Conservation (phyloP, 176 grass and related monocot genomes). For the Pharus latifolius region DNA sequence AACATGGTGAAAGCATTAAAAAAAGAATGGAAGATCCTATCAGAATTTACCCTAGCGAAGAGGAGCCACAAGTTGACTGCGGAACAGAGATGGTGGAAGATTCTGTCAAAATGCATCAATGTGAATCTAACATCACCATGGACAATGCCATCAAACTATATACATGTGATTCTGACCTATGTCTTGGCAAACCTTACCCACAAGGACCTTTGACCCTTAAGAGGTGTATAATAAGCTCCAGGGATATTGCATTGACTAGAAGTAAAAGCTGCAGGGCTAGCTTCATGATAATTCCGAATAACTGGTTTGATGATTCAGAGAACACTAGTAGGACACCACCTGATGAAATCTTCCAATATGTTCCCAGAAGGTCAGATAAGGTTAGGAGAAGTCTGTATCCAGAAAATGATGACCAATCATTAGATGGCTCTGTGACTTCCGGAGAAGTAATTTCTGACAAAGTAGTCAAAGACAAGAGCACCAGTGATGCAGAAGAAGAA, state of each 20-base stretch:
- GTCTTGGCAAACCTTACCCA: slow-evolving; percentile 10
- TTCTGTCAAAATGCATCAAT: slow-evolving; percentile 13
- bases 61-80: slow-evolving; percentile 7
- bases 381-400: slow-evolving; percentile 44
- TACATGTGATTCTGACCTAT: slow-evolving; percentile 20
- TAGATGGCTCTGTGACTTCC: slow-evolving; percentile 10
- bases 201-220: slow-evolving; percentile 20
- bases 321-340: slow-evolving; percentile 29
- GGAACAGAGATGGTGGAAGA: slow-evolving; percentile 16
- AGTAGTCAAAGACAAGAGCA: slow-evolving; percentile 1
- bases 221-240: slow-evolving; percentile 26
- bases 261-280: slow-evolving; percentile 78
- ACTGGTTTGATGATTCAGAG: slow-evolving; percentile 52
- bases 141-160: slow-evolving; percentile 28
- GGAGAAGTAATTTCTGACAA: slow-evolving; percentile 7
- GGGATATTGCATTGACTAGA: slow-evolving; percentile 41
- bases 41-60: slow-evolving; percentile 4
- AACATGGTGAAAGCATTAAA: slow-evolving; percentile 8
- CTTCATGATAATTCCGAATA: slow-evolving; percentile 55
- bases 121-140: slow-evolving; percentile 8
- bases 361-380: slow-evolving; percentile 38
- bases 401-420: slow-evolving; percentile 7
- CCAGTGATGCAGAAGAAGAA: slow-evolving; percentile 16
- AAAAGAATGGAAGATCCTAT: slow-evolving; percentile 28
- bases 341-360: slow-evolving; percentile 33